phyloP scores from a whole-genome alignment of 1,139 yeast species.

The Debaryomyces sp. region DNA sequence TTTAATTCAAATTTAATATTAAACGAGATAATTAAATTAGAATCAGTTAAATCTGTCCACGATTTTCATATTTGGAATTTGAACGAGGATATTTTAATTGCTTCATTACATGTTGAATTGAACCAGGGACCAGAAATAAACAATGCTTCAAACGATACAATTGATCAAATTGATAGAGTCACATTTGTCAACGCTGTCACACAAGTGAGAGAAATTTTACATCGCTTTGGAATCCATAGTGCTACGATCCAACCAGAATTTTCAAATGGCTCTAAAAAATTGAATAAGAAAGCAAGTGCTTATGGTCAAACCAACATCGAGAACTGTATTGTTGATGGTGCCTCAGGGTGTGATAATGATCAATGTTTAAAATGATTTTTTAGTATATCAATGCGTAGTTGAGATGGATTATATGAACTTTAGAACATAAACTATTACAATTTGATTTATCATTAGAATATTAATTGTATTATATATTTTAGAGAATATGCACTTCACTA shows the following conservation, averaged over 20 bases:
- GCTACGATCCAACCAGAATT: constrained; percentile 96
- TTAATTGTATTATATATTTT: not conserved
- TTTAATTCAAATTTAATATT: constrained; percentile 77
- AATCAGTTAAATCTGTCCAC: constrained; percentile 82
- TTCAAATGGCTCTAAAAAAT: constrained; percentile 11
- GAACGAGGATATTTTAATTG: constrained; percentile 84
- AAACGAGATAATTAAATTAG: constrained; percentile 62
- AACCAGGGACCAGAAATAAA: constrained; percentile 34
- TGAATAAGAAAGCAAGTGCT: constrained; percentile 21
- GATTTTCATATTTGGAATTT: constrained; percentile 97
- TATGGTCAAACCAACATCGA: constrained; percentile 38
- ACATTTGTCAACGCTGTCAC: constrained; percentile 73
- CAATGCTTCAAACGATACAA: constrained; percentile 29
- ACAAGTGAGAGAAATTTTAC: constrained; percentile 77
- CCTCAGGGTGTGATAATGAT: constrained; percentile 38
- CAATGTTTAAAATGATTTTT: constrained; percentile 22
- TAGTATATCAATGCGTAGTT: not conserved
- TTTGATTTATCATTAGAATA: not conserved
- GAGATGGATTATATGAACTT: not conserved
- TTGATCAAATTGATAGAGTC: constrained; percentile 36
- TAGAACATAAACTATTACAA: not conserved
- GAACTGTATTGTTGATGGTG: constrained; percentile 38
- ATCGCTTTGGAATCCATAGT: constrained; percentile 83
- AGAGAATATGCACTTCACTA: not conserved
- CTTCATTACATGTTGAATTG: constrained; percentile 85